A percentile compares a stretch with the other conserved stretches of the same genome.
phyloP scores from a whole-genome alignment of 352 stramenopile genomes.

The Blastocystis sp. region DNA sequence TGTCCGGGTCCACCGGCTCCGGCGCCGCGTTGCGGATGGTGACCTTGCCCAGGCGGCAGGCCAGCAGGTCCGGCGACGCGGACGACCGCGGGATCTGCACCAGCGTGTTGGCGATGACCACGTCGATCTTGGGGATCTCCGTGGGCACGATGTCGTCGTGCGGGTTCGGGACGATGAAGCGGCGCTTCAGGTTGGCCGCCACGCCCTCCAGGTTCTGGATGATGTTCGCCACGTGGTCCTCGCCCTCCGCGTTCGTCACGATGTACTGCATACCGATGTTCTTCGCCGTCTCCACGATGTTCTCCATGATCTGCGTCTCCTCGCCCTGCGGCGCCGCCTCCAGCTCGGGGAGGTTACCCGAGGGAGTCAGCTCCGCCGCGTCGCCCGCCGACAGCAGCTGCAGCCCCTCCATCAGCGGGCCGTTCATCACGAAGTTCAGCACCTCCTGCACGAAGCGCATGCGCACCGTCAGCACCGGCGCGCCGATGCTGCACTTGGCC shows the following conservation, averaged over 20 bases:
- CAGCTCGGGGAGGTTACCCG: slow-evolving; percentile 9
- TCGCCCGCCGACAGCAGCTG: slow-evolving; percentile 10
- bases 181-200: slow-evolving; percentile 35
- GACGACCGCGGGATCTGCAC: slow-evolving; percentile 33
- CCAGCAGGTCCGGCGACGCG: slow-evolving; percentile 15
- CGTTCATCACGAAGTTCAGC: slow-evolving; percentile 60
- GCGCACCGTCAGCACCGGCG: slow-evolving; percentile 53
- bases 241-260: slow-evolving; percentile 18
- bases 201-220: slow-evolving; percentile 49
- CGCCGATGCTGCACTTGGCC: slow-evolving; percentile 33
- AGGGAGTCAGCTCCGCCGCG: not conserved
- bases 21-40: slow-evolving; percentile 29
- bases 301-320: slow-evolving; percentile 53
- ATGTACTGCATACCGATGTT: slow-evolving; percentile 66
- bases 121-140: slow-evolving; percentile 52
- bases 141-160: slow-evolving; percentile 61
- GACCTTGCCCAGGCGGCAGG: slow-evolving; percentile 22
- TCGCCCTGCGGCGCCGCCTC: not conserved
- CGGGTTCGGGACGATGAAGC: slow-evolving; percentile 64
- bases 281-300: slow-evolving; percentile 41
- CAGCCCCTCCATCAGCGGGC: slow-evolving; percentile 59
- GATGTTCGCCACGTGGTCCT: slow-evolving; percentile 27
- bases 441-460: slow-evolving; percentile 65
- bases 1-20: not conserved
- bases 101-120: slow-evolving; percentile 50